Evolutionary conservation across 352 stramenopile genomes (phyloP).

Genomic region (Phytophthora sansomeana): DNA sequence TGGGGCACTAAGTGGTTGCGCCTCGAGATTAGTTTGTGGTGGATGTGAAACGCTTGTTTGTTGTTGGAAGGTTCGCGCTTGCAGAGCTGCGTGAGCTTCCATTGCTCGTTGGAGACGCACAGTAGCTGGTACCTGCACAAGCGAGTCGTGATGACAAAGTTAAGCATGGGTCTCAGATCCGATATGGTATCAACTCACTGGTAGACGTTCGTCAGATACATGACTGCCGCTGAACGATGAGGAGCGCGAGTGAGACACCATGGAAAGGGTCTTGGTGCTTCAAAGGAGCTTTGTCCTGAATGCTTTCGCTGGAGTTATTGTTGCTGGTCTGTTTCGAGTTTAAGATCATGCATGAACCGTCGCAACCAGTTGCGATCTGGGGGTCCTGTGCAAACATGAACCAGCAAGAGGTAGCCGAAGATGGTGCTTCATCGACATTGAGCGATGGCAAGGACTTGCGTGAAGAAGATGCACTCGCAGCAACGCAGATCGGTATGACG

Average conservation of each 20-base stretch:
- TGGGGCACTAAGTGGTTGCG: not conserved
- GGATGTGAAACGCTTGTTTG: not conserved
- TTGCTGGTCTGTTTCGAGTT: no score
- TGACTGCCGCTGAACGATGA: constrained; percentile 26
- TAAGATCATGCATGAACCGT: constrained; percentile 45
- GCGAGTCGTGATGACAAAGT: not conserved
- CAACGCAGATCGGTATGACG: constrained; percentile 59
- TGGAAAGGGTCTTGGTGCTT: not conserved
- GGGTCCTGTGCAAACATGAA: constrained; percentile 14
- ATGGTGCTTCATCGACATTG: not conserved
- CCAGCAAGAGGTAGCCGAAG: constrained; percentile 17
- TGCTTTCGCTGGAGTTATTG: not conserved
- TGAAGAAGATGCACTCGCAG: constrained; percentile 26
- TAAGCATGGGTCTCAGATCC: not conserved
- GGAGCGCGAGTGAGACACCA: constrained; percentile 25
- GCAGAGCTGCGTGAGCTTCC: constrained; percentile 37
- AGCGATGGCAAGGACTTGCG: constrained; percentile 11
- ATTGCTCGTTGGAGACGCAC: constrained; percentile 45
- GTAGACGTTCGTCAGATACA: constrained; percentile 1
- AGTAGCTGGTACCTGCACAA: constrained; percentile 30
- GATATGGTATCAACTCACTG: constrained; percentile 4
- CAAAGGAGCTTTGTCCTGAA: not conserved
- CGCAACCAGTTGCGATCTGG: constrained; percentile 25
- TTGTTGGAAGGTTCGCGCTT: constrained; percentile 3
- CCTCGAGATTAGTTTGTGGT: not conserved